These are phyloP conservation scores for Mucor velutinosus DNA, from an alignment of 371 early-diverging fungal genomes.

Conservation along the genomic window DNA sequence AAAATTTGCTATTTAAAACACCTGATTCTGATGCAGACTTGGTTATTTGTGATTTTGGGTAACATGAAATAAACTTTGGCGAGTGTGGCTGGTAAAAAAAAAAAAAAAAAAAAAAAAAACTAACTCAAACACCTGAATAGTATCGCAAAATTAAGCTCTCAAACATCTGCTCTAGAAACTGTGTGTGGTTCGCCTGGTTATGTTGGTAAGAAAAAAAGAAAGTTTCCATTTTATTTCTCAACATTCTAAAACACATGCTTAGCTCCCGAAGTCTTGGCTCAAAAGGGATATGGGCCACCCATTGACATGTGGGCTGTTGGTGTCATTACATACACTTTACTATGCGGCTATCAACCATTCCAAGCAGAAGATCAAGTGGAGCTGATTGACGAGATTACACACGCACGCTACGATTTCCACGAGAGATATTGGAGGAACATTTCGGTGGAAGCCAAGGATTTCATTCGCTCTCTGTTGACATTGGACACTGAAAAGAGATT, in stretches of 20 bases:
- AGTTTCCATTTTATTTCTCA: constrained; percentile 7
- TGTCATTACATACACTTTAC: constrained; percentile 20
- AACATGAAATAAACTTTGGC: constrained; percentile 9
- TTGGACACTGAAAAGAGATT: constrained; percentile 74
- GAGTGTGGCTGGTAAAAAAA: constrained; percentile 4
- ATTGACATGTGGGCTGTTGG: constrained; percentile 84
- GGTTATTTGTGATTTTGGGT: constrained; percentile 73
- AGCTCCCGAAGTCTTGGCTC: constrained; percentile 84
- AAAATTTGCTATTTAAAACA: constrained; percentile 76
- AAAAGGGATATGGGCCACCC: constrained; percentile 71
- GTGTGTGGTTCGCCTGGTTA: constrained; percentile 67
- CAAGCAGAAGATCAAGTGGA: constrained; percentile 67
- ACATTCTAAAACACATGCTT: constrained; percentile 21
- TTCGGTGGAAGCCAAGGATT: constrained; percentile 86
- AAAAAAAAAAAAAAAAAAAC: too few relatives aligned
- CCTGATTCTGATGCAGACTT: constrained; percentile 58
- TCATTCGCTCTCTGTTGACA: constrained; percentile 79
- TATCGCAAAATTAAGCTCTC: constrained; percentile 54
- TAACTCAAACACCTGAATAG: constrained; percentile 23
- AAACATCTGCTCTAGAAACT: constrained; percentile 56
- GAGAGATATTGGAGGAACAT: constrained; percentile 81
- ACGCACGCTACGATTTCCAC: constrained; percentile 73
- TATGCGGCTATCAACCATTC: constrained; percentile 81
- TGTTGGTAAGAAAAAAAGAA: constrained; percentile 34
- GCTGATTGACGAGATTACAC: constrained; percentile 64